Evolutionary conservation across 106 monocot genomes (phyloP).

Genomic region (Vanilla planifolia): DNA sequence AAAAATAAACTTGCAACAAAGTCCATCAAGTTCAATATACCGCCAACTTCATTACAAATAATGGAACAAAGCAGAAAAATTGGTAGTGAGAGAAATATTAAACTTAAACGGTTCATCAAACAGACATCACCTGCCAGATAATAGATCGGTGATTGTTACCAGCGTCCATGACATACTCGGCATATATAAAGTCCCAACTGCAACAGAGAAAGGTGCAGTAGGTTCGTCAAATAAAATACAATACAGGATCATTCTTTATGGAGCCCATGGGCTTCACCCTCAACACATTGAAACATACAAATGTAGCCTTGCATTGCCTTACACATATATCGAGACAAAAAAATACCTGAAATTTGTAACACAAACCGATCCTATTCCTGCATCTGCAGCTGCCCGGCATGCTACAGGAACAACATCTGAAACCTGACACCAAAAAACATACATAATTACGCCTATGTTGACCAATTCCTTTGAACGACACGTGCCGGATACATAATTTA

Average conservation of each 20-base stretch:
- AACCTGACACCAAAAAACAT: slow-evolving; percentile 34
- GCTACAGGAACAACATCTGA: slow-evolving; percentile 93
- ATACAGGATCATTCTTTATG: background rate
- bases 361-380: slow-evolving; percentile 78
- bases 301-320: background rate
- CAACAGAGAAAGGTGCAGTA: slow-evolving; percentile 11
- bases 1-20: no score
- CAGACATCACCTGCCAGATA: slow-evolving; percentile 61
- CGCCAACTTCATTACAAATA: no score
- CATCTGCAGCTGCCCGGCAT: slow-evolving; percentile 79
- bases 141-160: slow-evolving; percentile 78
- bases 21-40: no score
- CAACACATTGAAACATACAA: background rate
- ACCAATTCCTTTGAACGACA: background rate
- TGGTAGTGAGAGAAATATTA: background rate
- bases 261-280: background rate
- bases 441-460: background rate
- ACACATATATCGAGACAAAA: background rate
- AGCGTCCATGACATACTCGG: slow-evolving; percentile 81
- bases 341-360: slow-evolving; percentile 82
- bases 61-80: background rate
- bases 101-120: background rate
- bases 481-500: no score
- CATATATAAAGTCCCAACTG: slow-evolving; percentile 96
- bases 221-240: background rate